Percentiles rank a stretch among this genome's conserved stretches.
Evolutionary conservation across 2,329 filamentous ascomycete species (phyloP).

Genomic region (Fusarium globosum): DNA sequence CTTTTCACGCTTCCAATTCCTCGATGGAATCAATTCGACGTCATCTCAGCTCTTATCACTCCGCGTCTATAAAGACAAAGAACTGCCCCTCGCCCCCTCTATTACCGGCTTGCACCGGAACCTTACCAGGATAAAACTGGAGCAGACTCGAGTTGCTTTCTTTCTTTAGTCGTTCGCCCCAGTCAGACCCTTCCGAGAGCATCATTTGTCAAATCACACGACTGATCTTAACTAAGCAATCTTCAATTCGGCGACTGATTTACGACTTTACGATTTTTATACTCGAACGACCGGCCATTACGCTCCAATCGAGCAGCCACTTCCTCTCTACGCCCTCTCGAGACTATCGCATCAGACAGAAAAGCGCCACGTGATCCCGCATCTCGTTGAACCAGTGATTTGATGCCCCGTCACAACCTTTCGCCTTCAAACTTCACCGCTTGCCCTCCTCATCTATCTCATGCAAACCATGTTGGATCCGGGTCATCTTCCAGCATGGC

Average conservation of each 20-base stretch:
- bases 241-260: constrained; percentile 19
- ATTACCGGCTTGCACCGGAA: constrained; percentile 43
- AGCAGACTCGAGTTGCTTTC: constrained; percentile 29
- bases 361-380: constrained; percentile 40
- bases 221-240: constrained; percentile 15
- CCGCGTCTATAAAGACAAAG: constrained; percentile 16
- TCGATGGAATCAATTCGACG: constrained; percentile 22
- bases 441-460: constrained; percentile 42
- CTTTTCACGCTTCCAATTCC: neutral
- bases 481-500: constrained; percentile 48
- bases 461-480: constrained; percentile 48
- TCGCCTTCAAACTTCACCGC: constrained; percentile 45
- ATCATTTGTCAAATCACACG: constrained; percentile 33
- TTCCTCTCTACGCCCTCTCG: neutral
- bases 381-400: constrained; percentile 44
- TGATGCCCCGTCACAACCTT: constrained; percentile 47
- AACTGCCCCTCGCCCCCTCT: constrained; percentile 23
- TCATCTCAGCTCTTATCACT: constrained; percentile 29
- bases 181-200: constrained; percentile 29
- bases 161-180: constrained; percentile 31
- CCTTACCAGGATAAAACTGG: constrained; percentile 39
- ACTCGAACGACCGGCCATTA: neutral
- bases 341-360: constrained; percentile 6
- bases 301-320: neutral
- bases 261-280: constrained; percentile 12